A percentile compares a stretch with the other conserved stretches of the same genome.
These are phyloP conservation scores for Cyclocybe aegerita DNA, from an alignment of 768 basidiomycete genomes.

Conservation along the genomic window DNA sequence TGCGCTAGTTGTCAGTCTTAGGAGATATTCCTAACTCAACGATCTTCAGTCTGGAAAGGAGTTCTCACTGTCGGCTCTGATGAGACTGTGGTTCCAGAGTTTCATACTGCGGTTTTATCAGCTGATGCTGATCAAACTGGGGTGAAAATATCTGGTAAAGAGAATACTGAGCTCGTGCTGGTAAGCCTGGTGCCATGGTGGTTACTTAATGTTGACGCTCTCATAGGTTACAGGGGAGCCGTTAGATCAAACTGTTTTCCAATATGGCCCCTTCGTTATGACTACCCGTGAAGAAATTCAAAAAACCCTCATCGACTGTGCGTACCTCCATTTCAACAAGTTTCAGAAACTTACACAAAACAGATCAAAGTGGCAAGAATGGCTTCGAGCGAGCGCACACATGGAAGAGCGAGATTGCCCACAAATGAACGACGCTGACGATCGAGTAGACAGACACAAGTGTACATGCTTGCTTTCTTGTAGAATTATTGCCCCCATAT, in stretches of 20 bases:
- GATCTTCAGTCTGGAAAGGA: constrained; percentile 62
- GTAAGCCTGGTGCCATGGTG: constrained; percentile 31
- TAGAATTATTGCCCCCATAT: constrained; percentile 20
- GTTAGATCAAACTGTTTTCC: constrained; percentile 83
- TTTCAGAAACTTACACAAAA: constrained; percentile 7
- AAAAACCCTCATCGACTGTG: constrained; percentile 80
- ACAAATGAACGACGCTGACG: constrained; percentile 24
- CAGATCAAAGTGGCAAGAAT: constrained; percentile 73
- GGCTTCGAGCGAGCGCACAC: constrained; percentile 89
- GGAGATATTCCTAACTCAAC: background rate
- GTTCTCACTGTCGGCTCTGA: constrained; percentile 55
- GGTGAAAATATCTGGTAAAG: constrained; percentile 56
- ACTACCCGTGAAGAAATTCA: constrained; percentile 78
- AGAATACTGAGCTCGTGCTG: constrained; percentile 73
- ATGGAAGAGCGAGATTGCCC: constrained; percentile 85
- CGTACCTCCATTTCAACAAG: constrained; percentile 17
- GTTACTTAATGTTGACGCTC: constrained; percentile 3
- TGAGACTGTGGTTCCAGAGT: constrained; percentile 46
- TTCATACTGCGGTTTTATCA: constrained; percentile 86
- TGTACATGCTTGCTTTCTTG: background rate
- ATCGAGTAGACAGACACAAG: background rate
- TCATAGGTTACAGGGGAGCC: constrained; percentile 81
- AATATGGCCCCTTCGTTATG: constrained; percentile 89
- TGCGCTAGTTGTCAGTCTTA: background rate
- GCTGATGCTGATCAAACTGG: constrained; percentile 59